Base-by-base conservation (phyloP, 495 filamentous ascomycete species). In the Friedmanniomyces simplex region DNA sequence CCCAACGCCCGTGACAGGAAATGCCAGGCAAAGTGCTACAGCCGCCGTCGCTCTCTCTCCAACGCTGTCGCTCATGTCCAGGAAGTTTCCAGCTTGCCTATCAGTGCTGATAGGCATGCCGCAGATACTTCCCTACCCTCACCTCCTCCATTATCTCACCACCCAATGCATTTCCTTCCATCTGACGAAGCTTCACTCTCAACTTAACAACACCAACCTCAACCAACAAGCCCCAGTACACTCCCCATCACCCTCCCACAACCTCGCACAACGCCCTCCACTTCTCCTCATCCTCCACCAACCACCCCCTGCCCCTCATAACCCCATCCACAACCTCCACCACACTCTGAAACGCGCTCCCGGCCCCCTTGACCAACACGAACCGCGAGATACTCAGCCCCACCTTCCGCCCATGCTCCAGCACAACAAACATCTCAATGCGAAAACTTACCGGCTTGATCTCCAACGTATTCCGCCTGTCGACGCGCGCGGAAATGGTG, bases 351-450 rank as follows among this genome's bases (percentile, higher is more conserved):
- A 98, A 94, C 28, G 85, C 89, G 52, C 81, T 86, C 1, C 87
- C 91, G 0, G 91, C 89, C 18, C 93, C 93, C 46, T 82, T 81
- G 64, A 91, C 87, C 66, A 95, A 91, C 28, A 85, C 89, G 72
- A 96, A 87, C 16, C 87, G 82, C 24, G 85, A 87, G 43, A 96
- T 79, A 68, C 82, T 84, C 18, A 95, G 77, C 25, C 63, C 58
- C 8, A 67, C 66, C 22, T 67, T 66, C 34, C 72, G 72, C 25
- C 87, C 86, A 60, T 88, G 85, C 68, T 94, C 86, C 32, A 91
- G 84, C 12, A 94, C 81, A 11, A 82, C 87, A 71, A 88, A 91
- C 63, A 97, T 77, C 65, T 96, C 88, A 46, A 81, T 78, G 3
- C 87, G 85, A 65, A 97, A 87, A 18, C 82, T 76, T 8, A 94